These are phyloP conservation scores for Thozetella sp. DNA, from an alignment of 495 filamentous ascomycete genomes.

Conservation along the genomic window DNA sequence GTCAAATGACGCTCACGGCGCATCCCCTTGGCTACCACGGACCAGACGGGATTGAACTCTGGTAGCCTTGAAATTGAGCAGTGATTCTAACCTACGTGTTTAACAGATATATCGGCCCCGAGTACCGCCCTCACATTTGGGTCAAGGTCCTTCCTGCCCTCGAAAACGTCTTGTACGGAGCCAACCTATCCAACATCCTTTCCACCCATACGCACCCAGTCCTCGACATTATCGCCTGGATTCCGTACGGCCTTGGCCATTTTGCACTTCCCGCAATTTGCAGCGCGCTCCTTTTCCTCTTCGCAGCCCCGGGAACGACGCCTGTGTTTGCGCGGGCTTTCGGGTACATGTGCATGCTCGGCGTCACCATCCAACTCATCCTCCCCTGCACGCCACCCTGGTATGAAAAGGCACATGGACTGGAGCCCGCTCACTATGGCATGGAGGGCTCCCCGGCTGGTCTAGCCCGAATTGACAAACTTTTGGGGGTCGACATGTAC, in stretches of 20 bases:
- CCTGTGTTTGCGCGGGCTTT: constrained; percentile 85
- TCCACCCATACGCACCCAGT: constrained; percentile 81
- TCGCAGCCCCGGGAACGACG: constrained; percentile 80
- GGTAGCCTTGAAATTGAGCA: constrained; percentile 5
- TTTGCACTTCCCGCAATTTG: constrained; percentile 80
- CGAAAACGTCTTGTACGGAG: constrained; percentile 95
- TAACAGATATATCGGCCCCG: constrained; percentile 71
- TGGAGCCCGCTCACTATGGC: constrained; percentile 85
- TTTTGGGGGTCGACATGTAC: constrained; percentile 89
- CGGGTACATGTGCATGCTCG: constrained; percentile 87
- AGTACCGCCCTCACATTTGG: constrained; percentile 89
- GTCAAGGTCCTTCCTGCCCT: constrained; percentile 92
- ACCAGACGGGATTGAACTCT: neutral
- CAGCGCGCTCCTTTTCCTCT: constrained; percentile 79
- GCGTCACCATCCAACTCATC: constrained; percentile 80
- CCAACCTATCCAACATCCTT: constrained; percentile 93
- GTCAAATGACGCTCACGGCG: neutral
- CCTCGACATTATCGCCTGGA: constrained; percentile 86
- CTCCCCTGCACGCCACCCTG: constrained; percentile 95
- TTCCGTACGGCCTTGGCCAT: constrained; percentile 90
- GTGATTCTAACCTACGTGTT: constrained; percentile 3
- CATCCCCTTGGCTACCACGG: too few relatives aligned
- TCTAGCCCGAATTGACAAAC: constrained; percentile 82
- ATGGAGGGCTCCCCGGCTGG: constrained; percentile 88
- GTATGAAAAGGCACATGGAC: constrained; percentile 90